Evolutionary conservation across 1,284 basidiomycete genomes (phyloP).

Genomic region (Gomphus sp.): DNA sequence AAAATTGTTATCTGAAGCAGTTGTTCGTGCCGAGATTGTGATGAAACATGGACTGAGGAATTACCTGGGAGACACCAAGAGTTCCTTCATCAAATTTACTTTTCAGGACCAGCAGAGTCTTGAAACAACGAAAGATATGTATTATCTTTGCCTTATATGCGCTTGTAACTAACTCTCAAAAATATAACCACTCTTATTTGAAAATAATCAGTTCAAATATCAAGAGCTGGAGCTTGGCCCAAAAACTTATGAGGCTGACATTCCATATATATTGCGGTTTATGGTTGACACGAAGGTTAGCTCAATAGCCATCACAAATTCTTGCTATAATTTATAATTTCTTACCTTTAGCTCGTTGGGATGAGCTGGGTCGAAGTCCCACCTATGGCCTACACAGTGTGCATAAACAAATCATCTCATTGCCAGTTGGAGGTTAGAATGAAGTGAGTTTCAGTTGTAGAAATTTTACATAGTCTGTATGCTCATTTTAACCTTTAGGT

Average conservation of each 20-base stretch:
- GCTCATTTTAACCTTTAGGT: slow-evolving; percentile 34
- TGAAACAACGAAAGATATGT: slow-evolving; percentile 85
- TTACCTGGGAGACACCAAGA: slow-evolving; percentile 71
- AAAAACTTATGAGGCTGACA: slow-evolving; percentile 86
- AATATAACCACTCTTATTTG: background rate
- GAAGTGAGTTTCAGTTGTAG: slow-evolving; percentile 37
- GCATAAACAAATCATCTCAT: slow-evolving; percentile 59
- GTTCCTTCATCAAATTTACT: slow-evolving; percentile 79
- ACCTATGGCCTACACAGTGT: slow-evolving; percentile 68
- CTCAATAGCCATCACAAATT: background rate
- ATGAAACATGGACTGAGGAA: slow-evolving; percentile 76
- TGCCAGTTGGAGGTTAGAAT: slow-evolving; percentile 84
- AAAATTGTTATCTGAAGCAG: background rate
- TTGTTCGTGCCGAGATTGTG: slow-evolving; percentile 46
- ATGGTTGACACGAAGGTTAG: slow-evolving; percentile 90
- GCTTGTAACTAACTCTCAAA: background rate
- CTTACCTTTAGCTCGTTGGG: slow-evolving; percentile 65
- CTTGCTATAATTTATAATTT: background rate
- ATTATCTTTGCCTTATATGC: background rate
- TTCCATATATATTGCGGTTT: slow-evolving; percentile 81
- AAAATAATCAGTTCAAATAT: slow-evolving; percentile 29
- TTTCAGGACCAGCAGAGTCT: slow-evolving; percentile 63
- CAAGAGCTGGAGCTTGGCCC: slow-evolving; percentile 51
- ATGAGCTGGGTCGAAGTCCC: slow-evolving; percentile 97
- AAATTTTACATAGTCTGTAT: background rate